Percentiles rank a stretch among this genome's conserved stretches.
Evolutionary conservation across 768 basidiomycete species (phyloP).

Genomic region (Suillus bovinus): DNA sequence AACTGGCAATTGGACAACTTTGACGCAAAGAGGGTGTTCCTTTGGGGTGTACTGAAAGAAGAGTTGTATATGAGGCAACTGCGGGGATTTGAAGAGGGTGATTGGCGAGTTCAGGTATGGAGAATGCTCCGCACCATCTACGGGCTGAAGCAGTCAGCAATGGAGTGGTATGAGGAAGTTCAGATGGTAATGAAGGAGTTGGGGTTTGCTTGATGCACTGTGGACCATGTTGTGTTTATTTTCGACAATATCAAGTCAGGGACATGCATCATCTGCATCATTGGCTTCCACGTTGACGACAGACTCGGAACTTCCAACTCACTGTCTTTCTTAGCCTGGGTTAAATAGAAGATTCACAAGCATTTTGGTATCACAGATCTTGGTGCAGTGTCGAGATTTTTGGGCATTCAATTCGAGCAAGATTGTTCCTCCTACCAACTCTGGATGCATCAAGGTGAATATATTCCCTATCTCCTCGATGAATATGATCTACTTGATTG

Average conservation of each 20-base stretch:
- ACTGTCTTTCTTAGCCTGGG: accelerated
- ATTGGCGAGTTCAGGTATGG: too few relatives aligned
- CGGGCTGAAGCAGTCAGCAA: neutral
- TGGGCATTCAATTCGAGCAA: neutral
- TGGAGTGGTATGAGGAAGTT: neutral
- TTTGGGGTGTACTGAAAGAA: neutral
- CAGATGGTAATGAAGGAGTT: neutral
- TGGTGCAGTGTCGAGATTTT: neutral
- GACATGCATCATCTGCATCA: neutral
- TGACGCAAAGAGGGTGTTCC: neutral
- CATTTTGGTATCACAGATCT: neutral
- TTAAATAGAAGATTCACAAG: neutral
- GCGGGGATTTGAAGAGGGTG: neutral
- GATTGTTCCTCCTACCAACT: neutral
- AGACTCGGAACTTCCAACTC: neutral
- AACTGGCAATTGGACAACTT: neutral
- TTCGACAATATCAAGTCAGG: neutral
- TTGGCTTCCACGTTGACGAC: neutral
- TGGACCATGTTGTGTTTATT: neutral
- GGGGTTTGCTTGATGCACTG: neutral
- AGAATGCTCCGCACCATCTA: neutral
- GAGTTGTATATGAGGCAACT: neutral
- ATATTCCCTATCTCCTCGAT: too few relatives aligned
- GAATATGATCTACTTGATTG: too few relatives aligned
- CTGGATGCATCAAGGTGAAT: neutral